Conservation (phyloP, 1,284 basidiomycete genomes). For the Pyrrhoderma noxium region DNA sequence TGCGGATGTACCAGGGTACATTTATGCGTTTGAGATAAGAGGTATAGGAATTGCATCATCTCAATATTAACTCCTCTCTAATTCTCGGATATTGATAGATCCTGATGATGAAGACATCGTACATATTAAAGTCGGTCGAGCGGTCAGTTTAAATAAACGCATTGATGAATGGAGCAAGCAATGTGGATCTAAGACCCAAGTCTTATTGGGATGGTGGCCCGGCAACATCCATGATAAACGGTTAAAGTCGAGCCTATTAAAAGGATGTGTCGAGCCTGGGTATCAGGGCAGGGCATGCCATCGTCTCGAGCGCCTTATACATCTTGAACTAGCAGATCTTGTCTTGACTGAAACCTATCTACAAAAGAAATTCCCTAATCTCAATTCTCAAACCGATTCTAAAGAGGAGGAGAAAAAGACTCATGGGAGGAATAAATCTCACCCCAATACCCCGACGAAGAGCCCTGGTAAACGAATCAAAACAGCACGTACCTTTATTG, state of each 20-base stretch:
- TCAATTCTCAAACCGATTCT: conserved; percentile 22
- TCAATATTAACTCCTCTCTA: not conserved
- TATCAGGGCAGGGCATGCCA: conserved; percentile 41
- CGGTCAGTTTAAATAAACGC: conserved; percentile 40
- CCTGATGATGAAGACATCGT: conserved; percentile 28
- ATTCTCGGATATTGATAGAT: conserved; percentile 21
- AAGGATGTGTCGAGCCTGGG: conserved; percentile 44
- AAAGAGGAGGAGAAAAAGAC: conserved; percentile 11
- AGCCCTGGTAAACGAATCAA: not conserved
- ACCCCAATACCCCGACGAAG: not conserved
- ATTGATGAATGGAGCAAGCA: conserved; percentile 72
- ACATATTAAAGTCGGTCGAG: conserved; percentile 46
- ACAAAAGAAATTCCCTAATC: conserved; percentile 37
- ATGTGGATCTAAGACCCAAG: conserved; percentile 42
- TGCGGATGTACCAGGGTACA: conserved; percentile 61
- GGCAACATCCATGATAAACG: conserved; percentile 29
- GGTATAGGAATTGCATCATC: conserved; percentile 32
- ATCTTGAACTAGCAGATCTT: conserved; percentile 68
- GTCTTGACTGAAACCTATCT: conserved; percentile 53
- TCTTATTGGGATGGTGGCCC: conserved; percentile 49
- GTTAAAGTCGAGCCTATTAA: conserved; percentile 31
- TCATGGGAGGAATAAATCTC: not conserved
- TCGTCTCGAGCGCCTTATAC: conserved; percentile 59
- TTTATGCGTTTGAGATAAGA: conserved; percentile 71
- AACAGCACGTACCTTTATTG: too few species aligned